These are phyloP conservation scores for Pseudogymnoascus sp. DNA, from an alignment of 2,329 filamentous ascomycete species.

Conservation along the genomic window DNA sequence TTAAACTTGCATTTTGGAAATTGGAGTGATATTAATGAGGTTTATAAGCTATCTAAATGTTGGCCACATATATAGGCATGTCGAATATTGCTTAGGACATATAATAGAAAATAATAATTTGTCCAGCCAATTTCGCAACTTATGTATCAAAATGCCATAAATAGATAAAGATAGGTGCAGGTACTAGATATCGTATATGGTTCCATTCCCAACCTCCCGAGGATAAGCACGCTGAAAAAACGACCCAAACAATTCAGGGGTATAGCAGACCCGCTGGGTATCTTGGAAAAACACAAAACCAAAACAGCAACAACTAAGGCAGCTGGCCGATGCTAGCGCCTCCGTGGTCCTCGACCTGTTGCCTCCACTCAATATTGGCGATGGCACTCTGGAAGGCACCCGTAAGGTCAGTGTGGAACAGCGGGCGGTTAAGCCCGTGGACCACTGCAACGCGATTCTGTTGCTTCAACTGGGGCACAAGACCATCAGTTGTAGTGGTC, in stretches of 20 bases:
- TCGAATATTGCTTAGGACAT: neutral
- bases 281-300: conserved; percentile 1
- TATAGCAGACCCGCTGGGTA: neutral
- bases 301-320: conserved; percentile 12
- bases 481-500: neutral
- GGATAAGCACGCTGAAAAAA: conserved; percentile 4
- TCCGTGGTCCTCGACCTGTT: conserved; percentile 28
- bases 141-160: neutral
- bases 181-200: neutral
- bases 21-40: conserved; percentile 1
- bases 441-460: conserved; percentile 52
- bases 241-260: conserved; percentile 5
- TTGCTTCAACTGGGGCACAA: conserved; percentile 31
- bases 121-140: neutral
- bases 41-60: neutral
- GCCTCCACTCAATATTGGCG: conserved; percentile 59
- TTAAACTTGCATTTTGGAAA: neutral
- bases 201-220: conserved; percentile 1
- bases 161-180: neutral
- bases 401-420: conserved; percentile 91
- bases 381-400: conserved; percentile 83
- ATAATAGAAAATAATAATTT: neutral
- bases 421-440: conserved; percentile 76
- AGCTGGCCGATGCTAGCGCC: conserved; percentile 20
- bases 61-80: conserved; percentile 2